A percentile compares a stretch with the other conserved stretches of the same genome.
These are phyloP conservation scores for Suhomyces maxii DNA, from an alignment of 1,139 yeast species.

Conservation along the genomic window DNA sequence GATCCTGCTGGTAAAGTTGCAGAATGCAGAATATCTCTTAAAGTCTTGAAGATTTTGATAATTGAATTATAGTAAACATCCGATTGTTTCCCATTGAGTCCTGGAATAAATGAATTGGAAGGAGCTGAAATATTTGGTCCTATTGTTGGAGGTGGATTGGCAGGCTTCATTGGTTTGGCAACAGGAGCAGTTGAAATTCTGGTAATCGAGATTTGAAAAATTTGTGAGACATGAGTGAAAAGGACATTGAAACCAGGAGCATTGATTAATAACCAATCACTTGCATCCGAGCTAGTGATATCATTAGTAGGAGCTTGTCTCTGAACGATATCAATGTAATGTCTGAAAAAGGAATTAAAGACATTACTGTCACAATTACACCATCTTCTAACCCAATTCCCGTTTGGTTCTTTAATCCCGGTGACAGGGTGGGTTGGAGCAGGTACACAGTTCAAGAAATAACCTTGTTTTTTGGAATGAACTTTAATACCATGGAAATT, in stretches of 20 bases:
- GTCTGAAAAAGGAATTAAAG: slow-evolving; percentile 74
- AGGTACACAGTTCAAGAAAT: slow-evolving; percentile 36
- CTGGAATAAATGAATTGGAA: slow-evolving; percentile 11
- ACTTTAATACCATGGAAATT: slow-evolving; percentile 32
- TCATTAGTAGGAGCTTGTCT: slow-evolving; percentile 5
- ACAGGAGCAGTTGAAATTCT: slow-evolving; percentile 25
- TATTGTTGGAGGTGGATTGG: not conserved
- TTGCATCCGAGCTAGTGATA: slow-evolving; percentile 1
- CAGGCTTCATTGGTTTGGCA: slow-evolving; percentile 1
- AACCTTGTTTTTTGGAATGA: slow-evolving; percentile 23
- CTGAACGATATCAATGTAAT: slow-evolving; percentile 50
- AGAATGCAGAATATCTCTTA: slow-evolving; percentile 46
- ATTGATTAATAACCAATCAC: slow-evolving; percentile 6
- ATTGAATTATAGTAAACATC: slow-evolving; percentile 40
- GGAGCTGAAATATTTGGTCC: slow-evolving; percentile 9
- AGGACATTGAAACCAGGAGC: slow-evolving; percentile 42
- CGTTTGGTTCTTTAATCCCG: slow-evolving; percentile 61
- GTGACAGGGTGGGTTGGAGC: slow-evolving; percentile 57
- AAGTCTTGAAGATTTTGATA: slow-evolving; percentile 43
- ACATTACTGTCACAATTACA: slow-evolving; percentile 58
- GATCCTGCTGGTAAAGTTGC: slow-evolving; percentile 11
- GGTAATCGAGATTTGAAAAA: slow-evolving; percentile 35
- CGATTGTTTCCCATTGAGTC: slow-evolving; percentile 21
- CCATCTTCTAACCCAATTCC: slow-evolving; percentile 66
- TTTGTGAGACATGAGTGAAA: slow-evolving; percentile 39